Conservation (phyloP, 345 rosid species). For the Brassica rapa region DNA sequence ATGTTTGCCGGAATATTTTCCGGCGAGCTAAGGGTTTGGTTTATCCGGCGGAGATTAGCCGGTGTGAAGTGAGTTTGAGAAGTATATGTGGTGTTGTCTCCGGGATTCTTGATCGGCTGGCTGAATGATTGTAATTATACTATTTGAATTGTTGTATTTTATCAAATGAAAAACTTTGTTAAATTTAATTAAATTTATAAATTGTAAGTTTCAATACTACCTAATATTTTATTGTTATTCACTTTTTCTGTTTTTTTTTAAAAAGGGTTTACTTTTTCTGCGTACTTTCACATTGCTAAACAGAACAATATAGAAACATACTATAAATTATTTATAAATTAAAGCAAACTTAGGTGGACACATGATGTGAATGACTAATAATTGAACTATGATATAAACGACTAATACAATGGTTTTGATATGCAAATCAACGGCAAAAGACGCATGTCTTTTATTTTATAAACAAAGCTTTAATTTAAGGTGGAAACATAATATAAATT, state of each 20-base stretch:
- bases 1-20: conserved; percentile 62
- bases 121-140: conserved; percentile 9
- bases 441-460: neutral
- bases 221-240: neutral
- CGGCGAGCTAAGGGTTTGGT: conserved; percentile 46
- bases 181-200: neutral
- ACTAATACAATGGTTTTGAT: neutral
- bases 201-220: neutral
- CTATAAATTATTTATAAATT: neutral
- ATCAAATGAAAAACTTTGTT: neutral
- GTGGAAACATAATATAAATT: neutral
- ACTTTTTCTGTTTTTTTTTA: neutral
- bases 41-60: conserved; percentile 63
- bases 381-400: neutral
- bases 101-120: conserved; percentile 62
- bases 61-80: conserved; percentile 61
- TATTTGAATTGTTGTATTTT: neutral
- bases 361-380: neutral
- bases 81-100: conserved; percentile 67
- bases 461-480: neutral
- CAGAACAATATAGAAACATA: neutral
- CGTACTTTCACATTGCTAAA: neutral
- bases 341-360: neutral
- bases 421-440: neutral
- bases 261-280: neutral